Conservation (phyloP, 202 grass and related monocot genomes). For the Saccharum hybrid region DNA sequence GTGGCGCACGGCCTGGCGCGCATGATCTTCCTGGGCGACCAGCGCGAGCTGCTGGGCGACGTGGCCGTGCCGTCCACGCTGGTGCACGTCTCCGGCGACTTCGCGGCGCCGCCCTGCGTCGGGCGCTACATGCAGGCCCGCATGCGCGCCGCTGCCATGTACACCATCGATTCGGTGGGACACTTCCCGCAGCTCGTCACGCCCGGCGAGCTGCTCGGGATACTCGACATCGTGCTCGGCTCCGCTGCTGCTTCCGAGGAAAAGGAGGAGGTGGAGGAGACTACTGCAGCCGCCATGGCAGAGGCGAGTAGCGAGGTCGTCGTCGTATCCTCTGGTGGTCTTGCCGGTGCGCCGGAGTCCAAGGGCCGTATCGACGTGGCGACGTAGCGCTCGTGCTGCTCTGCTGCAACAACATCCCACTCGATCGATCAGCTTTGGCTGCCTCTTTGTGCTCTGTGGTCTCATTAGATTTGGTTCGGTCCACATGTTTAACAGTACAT, state of each 20-base stretch:
- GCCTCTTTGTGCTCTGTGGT: not conserved
- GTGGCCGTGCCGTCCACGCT: conserved; percentile 61
- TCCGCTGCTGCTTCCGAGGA: not conserved
- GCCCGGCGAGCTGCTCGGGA: conserved; percentile 47
- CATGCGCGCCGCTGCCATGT: conserved; percentile 45
- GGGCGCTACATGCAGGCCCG: conserved; percentile 61
- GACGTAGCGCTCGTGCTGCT: not conserved
- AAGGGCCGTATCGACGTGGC: conserved; percentile 29
- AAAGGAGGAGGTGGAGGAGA: not conserved
- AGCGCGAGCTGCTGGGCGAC: conserved; percentile 48
- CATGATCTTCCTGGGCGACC: conserved; percentile 72
- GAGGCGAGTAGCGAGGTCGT: not conserved
- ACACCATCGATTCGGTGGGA: conserved; percentile 61
- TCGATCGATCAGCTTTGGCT: not conserved
- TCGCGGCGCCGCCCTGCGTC: conserved; percentile 55
- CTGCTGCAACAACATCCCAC: not conserved
- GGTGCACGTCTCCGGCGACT: conserved; percentile 57
- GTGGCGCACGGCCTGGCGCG: conserved; percentile 53
- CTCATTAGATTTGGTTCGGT: not conserved
- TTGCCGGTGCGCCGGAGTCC: conserved; percentile 10
- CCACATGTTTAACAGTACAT: not conserved
- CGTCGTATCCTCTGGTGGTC: not conserved
- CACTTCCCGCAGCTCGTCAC: conserved; percentile 76
- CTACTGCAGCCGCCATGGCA: not conserved
- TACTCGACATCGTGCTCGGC: conserved; percentile 56